Evolutionary conservation across 495 filamentous ascomycete genomes (phyloP), one percentile per base, ranked within the genome.

Genomic region (Aspergillus cavernicola): DNA sequence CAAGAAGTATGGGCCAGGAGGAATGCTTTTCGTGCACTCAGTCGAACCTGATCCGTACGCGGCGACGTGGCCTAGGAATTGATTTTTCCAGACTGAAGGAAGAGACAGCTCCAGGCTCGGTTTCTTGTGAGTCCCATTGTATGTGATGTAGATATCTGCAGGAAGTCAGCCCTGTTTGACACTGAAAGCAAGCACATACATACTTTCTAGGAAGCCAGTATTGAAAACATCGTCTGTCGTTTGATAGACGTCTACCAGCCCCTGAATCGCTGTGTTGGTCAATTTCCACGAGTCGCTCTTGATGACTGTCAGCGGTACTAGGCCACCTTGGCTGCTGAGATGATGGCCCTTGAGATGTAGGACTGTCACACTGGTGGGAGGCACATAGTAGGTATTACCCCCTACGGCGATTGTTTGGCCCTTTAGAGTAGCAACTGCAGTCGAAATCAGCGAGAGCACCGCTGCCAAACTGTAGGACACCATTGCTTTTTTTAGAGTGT

Each of bases 1-100:
- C n/a, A 54, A n/a, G 26, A 54, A 54, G 52, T 54, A 54, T 5
- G 52, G 52, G 22, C 52, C 52, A 2, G 52, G 45, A 5, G 52
- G 35, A 6, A 54, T 20, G 29, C 15, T 13, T 3, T 22, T 36
- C 3, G 29, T 24, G 16, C 11, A 15, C 1, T 20, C 12, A 6
- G 24, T n/a, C 0, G 31, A 13, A 13, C 15, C 36, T 1, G 29
- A 6, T 19, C 20, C 20, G 19, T 47, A 47, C 0, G 44, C 18
- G 19, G 31, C 11, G 31, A 16, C 31, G 13, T 35, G 19, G 18
- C 31, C 44, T 2, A 47, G 20, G 29, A 33, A 47, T 13, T 5
- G 2, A 12, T 22, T 47, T 18, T 36, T 36, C 44, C 44, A 47
- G 8, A 31, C n/a, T 6, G 44, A 16, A 15, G 44, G 44, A 19